Base-by-base conservation (phyloP, 2,329 filamentous ascomycete genomes). In the Aspergillus pseudonomiae region DNA sequence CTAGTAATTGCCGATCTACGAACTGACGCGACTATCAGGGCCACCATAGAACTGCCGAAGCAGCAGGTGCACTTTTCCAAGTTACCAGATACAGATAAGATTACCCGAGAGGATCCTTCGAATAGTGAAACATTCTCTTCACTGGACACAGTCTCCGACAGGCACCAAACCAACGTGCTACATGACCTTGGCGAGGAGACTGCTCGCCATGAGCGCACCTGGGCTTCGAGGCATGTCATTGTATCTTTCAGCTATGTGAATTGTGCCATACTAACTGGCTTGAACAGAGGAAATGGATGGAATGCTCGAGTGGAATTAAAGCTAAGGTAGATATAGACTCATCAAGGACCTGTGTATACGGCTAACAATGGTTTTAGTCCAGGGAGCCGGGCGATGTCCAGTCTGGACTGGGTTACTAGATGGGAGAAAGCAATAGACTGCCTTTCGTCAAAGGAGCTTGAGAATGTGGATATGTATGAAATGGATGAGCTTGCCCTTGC, bases 381-480 rank as follows among this genome's bases (percentile, higher is more conserved):
- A 11, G 52, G 52, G 32, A 39, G 39, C 14, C 32, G 32, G n/a
- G 32, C 12, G 32, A 34, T 39, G 21, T 39, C 52, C n/a, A 55
- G 32, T 26, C 7, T 55, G 11, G 52, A 55, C 32, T 55, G 52
- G 52, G 52, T 6, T 19, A 26, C 36, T 19, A 26, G 52, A 34
- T 55, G 52, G 52, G 52, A 55, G 30, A 55, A 55, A 36, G 30
- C 52, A 39, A 55, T 50, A 24, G 28, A 48, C n/a, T 61, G 66
- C 34, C 54, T 61, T 26, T 66, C 59, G 10, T 39, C 28, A 24
- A n/a, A 12, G 41, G 58, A 55, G 14, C 32, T 46, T 26, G 56
- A 60, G 24, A 56, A 61, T 48, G 30, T 57, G 39, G 62, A 59
- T 36, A 60, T 61, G 60, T 65, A 63, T 57, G 64, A 62, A n/a